Percentiles rank a stretch among this genome's conserved stretches.
phyloP scores from a whole-genome alignment of 2,329 filamentous ascomycete genomes.

The Pseudogymnoascus sp. region DNA sequence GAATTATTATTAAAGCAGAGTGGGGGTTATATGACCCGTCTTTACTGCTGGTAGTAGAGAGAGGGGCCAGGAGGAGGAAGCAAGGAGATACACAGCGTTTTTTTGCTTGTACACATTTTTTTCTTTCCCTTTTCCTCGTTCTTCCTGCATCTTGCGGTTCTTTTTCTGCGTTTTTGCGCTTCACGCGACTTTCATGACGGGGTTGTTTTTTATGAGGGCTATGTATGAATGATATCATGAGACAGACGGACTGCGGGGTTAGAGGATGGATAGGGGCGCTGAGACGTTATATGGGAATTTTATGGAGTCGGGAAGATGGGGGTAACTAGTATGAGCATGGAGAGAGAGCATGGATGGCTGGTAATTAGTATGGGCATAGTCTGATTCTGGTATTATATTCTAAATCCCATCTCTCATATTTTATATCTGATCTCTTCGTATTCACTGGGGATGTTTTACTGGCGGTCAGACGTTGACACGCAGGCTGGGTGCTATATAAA shows the following conservation, averaged over 20 bases:
- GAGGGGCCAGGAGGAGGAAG: not conserved
- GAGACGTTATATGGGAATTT: not conserved
- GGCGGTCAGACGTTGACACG: not conserved
- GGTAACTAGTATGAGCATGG: not conserved
- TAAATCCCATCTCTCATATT: constrained; percentile 3
- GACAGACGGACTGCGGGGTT: not conserved
- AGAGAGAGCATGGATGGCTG: not conserved
- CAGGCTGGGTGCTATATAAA: not conserved
- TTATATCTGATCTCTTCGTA: not conserved
- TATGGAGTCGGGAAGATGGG: not conserved
- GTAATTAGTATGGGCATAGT: not conserved
- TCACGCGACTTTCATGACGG: not conserved
- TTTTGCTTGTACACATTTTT: not conserved
- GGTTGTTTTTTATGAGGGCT: not conserved
- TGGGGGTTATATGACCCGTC: not conserved
- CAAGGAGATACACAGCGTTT: not conserved
- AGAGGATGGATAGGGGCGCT: not conserved
- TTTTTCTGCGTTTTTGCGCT: constrained; percentile 1
- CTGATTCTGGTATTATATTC: not conserved
- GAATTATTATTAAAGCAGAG: constrained; percentile 54
- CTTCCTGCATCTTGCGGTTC: not conserved
- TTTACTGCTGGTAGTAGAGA: not conserved
- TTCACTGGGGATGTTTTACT: not conserved
- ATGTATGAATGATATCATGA: constrained; percentile 6
- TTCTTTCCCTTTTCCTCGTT: not conserved